Evolutionary conservation across 352 stramenopile genomes (phyloP).

Genomic region (Phytophthora nicotianae): DNA sequence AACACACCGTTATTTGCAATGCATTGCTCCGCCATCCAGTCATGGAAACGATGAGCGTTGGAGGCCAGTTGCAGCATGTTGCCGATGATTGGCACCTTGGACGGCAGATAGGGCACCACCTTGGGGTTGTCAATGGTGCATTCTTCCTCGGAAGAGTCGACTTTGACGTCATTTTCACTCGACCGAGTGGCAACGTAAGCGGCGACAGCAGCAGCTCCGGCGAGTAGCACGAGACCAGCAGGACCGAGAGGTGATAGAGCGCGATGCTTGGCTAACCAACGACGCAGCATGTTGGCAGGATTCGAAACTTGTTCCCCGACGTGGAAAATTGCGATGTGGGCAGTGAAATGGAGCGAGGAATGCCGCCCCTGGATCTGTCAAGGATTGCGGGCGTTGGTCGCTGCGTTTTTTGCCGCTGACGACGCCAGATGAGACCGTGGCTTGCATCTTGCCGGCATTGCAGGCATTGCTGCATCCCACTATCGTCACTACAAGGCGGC

Average conservation of each 20-base stretch:
- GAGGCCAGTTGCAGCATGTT: slow-evolving; percentile 38
- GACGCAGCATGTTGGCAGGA: slow-evolving; percentile 27
- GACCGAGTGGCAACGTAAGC: slow-evolving; percentile 27
- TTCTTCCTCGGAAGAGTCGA: neutral
- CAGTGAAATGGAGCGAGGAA: slow-evolving; percentile 1
- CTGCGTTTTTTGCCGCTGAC: slow-evolving; percentile 14
- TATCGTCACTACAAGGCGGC: slow-evolving; percentile 3
- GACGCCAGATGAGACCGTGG: slow-evolving; percentile 29
- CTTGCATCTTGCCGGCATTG: slow-evolving; percentile 13
- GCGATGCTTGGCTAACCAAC: slow-evolving; percentile 30
- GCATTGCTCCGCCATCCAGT: slow-evolving; percentile 48
- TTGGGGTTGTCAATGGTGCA: slow-evolving; percentile 17
- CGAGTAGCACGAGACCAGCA: slow-evolving; percentile 27
- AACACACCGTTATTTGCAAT: slow-evolving; percentile 40
- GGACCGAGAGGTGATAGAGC: slow-evolving; percentile 24
- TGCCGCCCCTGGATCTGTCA: neutral
- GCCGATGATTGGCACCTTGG: slow-evolving; percentile 39
- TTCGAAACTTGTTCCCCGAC: slow-evolving; percentile 10
- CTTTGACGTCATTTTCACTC: slow-evolving; percentile 10
- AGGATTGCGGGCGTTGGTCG: slow-evolving; percentile 5
- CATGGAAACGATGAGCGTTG: slow-evolving; percentile 38
- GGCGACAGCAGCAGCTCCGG: slow-evolving; percentile 29
- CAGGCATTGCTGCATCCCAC: slow-evolving; percentile 21
- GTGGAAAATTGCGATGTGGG: slow-evolving; percentile 23
- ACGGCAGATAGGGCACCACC: slow-evolving; percentile 37